Evolutionary conservation across 163 green algal genomes (phyloP), one percentile per base, ranked within the genome.

Genomic region (Scenedesmus sp.): DNA sequence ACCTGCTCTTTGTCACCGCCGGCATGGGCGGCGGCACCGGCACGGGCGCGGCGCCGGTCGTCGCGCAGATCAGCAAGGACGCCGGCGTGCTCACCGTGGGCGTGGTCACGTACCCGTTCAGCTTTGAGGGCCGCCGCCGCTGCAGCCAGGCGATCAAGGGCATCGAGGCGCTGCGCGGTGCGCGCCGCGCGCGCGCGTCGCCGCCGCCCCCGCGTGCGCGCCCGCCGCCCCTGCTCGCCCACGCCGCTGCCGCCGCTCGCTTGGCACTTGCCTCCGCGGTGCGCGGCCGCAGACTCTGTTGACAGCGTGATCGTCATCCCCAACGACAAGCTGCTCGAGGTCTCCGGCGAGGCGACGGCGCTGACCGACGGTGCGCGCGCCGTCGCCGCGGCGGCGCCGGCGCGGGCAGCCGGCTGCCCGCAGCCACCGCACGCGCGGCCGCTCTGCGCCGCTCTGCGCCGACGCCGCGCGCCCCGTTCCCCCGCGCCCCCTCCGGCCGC

Each of bases 51-150:
- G 94, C 94, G 0, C 93, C 95, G 11, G 88, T 97, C 1, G 91
- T 99, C 20, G 95, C 94, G 1, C 63, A 84, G 33, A 82, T 95
- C 42, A 92, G 93, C 45, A 97, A 97, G 75, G 82, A 87, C 11
- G 79, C 93, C 82, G 95, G 93, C 60, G 93, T 97, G 67, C 87
- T 99, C 5, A 98, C 95, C 1, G 94, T 98, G 7, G 95, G 85
- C 57, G 95, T 99, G 54, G 95, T 98, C 29, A 99, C 95, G 58
- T 94, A 92, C 44, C 95, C 95, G 11, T 99, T 99, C 86, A 91
- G 89, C 53, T 99, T 99, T 81, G 95, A 99, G 85, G 95, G 95
- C 15, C 85, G 90, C 18, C 83, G 89, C 24, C 87, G 94, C 34
- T 74, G 63, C 11, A 81, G 67, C 34, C 91, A 97, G 88, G 94